phyloP scores from a whole-genome alignment of 768 basidiomycete genomes.

The Auricularia sp. region DNA sequence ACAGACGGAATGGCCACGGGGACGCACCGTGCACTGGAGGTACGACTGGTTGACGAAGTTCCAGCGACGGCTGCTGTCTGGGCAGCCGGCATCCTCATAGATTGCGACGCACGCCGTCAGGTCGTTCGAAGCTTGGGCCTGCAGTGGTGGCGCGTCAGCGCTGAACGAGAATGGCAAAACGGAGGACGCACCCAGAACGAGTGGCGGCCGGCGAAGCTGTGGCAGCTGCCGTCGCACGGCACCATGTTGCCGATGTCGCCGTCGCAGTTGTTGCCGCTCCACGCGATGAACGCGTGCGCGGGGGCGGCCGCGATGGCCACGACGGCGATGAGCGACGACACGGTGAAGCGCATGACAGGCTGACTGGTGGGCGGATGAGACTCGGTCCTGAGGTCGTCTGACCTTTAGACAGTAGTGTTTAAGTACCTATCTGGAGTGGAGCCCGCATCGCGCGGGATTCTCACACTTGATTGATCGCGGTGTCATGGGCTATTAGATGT shows the following conservation, averaged over 20 bases:
- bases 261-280: background rate
- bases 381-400: too few relatives aligned
- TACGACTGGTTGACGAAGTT: background rate
- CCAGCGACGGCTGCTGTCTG: background rate
- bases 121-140: background rate
- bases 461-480: too few relatives aligned
- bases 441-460: too few relatives aligned
- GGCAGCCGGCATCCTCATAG: background rate
- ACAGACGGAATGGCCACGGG: background rate
- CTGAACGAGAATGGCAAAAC: background rate
- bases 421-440: too few relatives aligned
- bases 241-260: background rate
- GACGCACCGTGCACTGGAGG: background rate
- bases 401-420: too few relatives aligned
- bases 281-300: background rate
- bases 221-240: background rate
- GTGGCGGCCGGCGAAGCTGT: background rate
- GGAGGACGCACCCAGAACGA: background rate
- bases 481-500: too few relatives aligned
- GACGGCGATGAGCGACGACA: background rate
- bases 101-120: background rate
- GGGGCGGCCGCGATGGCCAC: background rate
- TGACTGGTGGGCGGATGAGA: too few relatives aligned
- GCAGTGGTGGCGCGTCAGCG: too few relatives aligned
- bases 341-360: background rate